A percentile compares a stretch with the other conserved stretches of the same genome.
Conservation (phyloP, 73 alveolate species). For the Paramecium tetraurelia region DNA sequence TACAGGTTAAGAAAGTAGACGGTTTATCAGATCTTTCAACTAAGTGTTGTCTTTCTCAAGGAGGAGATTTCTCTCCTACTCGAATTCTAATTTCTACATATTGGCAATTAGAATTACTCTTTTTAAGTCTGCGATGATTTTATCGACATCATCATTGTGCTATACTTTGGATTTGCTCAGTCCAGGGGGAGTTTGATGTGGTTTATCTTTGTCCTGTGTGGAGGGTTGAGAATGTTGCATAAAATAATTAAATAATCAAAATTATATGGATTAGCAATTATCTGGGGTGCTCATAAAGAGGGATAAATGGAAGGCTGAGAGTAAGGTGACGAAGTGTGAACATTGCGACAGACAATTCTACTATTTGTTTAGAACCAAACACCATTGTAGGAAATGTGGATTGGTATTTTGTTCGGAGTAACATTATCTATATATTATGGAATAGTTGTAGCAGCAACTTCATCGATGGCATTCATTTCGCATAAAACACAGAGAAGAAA, state of each 20-base stretch:
- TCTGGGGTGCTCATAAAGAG: background rate
- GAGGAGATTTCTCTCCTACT: background rate
- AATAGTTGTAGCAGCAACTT: slow-evolving; percentile 2
- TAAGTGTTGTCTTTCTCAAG: background rate
- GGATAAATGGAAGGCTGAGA: slow-evolving; percentile 37
- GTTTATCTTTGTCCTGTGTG: background rate
- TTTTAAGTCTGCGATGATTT: background rate
- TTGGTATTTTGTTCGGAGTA: slow-evolving; percentile 55
- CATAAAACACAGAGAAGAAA: background rate
- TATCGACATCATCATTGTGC: slow-evolving; percentile 6
- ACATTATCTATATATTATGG: background rate
- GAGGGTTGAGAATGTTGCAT: background rate
- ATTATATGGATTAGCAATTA: background rate
- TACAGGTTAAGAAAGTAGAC: background rate
- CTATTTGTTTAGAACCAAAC: slow-evolving; percentile 49
- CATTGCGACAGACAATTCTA: slow-evolving; percentile 45
- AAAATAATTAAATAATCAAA: background rate
- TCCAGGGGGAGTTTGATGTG: background rate
- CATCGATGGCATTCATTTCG: background rate
- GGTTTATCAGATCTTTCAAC: background rate
- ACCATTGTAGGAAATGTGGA: slow-evolving; percentile 63
- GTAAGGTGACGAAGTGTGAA: slow-evolving; percentile 35
- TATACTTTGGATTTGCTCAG: background rate
- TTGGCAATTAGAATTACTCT: background rate
- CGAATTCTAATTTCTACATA: background rate